Percentiles rank a stretch among this genome's conserved stretches.
Conservation (phyloP, 345 rosid genomes). For the Viola odorata region DNA sequence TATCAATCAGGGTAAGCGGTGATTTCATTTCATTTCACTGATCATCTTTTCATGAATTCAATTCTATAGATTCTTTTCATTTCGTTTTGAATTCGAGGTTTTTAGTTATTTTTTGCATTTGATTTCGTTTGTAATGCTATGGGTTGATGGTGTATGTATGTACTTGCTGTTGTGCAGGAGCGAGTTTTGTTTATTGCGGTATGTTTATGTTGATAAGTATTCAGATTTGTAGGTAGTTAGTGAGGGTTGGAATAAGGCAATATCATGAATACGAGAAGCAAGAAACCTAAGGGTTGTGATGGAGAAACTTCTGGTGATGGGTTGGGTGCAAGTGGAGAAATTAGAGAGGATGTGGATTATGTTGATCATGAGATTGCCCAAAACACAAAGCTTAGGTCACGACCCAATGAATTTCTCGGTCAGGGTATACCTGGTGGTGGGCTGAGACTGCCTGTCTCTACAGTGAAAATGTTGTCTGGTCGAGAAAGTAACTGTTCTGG, state of each 20-base stretch:
- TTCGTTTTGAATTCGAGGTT: neutral
- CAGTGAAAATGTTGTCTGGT: conserved; percentile 54
- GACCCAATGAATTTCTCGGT: conserved; percentile 34
- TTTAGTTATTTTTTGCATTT: neutral
- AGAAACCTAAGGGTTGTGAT: conserved; percentile 11
- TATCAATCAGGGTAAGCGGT: too few relatives aligned
- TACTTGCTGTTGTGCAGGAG: neutral
- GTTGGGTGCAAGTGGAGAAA: conserved; percentile 7
- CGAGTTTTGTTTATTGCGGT: neutral
- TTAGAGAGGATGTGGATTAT: conserved; percentile 14
- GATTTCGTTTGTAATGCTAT: too few relatives aligned
- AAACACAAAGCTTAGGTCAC: conserved; percentile 44
- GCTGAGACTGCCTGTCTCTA: conserved; percentile 38
- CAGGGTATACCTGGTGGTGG: conserved; percentile 22
- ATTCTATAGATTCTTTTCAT: too few relatives aligned
- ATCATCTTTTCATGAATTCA: neutral
- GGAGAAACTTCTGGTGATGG: conserved; percentile 17
- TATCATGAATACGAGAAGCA: conserved; percentile 28
- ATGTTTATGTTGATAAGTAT: neutral
- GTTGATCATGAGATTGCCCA: conserved; percentile 48
- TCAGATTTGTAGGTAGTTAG: neutral
- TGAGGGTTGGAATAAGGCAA: neutral
- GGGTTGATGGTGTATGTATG: neutral
- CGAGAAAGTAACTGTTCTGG: conserved; percentile 56
- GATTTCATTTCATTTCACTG: too few relatives aligned